Conservation (phyloP, 116 monocot species). For the Iris pallida region DNA sequence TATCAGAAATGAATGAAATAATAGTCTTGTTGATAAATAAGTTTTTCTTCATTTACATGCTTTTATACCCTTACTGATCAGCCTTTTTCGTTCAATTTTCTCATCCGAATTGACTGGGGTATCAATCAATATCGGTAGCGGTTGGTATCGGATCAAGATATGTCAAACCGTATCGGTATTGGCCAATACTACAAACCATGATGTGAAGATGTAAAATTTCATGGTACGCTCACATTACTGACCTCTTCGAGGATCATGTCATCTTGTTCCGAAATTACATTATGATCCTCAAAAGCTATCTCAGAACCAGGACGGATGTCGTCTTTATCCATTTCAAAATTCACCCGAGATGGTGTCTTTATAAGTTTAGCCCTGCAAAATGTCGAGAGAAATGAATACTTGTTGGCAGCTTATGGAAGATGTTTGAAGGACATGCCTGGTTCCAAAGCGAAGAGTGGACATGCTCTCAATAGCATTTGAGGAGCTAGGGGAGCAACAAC, state of each 20-base stretch:
- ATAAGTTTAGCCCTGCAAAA: slow-evolving; percentile 72
- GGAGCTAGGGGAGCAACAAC: slow-evolving; percentile 83
- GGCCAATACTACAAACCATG: not conserved
- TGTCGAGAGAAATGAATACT: not conserved
- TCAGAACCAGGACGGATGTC: not conserved
- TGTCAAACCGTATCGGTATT: not conserved
- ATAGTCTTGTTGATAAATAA: too few species aligned
- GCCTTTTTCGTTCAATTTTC: not conserved
- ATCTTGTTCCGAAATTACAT: not conserved
- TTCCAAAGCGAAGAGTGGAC: slow-evolving; percentile 82
- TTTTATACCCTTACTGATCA: too few species aligned
- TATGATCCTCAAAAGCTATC: slow-evolving; percentile 4
- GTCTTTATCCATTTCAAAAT: slow-evolving; percentile 2
- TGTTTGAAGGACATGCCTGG: slow-evolving; percentile 41
- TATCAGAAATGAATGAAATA: too few species aligned
- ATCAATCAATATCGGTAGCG: too few species aligned
- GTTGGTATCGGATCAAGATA: too few species aligned
- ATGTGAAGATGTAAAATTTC: not conserved
- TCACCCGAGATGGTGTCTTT: slow-evolving; percentile 29
- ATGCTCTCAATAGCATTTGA: slow-evolving; percentile 70
- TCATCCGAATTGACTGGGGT: too few species aligned
- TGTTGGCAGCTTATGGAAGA: not conserved
- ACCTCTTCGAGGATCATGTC: slow-evolving; percentile 41
- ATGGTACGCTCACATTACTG: not conserved
- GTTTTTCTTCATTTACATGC: too few species aligned